Base-by-base conservation (phyloP, 805 yeast species). In the Cephaloascus albidus region DNA sequence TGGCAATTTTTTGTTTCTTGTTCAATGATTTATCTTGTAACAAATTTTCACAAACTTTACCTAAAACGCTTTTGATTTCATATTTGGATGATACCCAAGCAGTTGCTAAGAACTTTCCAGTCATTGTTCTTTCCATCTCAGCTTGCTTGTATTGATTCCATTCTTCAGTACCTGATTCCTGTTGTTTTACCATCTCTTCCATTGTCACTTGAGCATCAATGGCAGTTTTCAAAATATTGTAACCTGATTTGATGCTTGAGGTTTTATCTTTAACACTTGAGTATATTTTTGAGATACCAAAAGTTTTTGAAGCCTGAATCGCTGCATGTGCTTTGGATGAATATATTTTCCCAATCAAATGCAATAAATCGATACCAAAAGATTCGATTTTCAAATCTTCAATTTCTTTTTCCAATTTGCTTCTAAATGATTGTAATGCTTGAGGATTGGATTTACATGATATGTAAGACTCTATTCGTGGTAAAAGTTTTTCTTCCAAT, bases 11-110 rank as follows among this genome's bases (percentile, higher is more conserved):
- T 51, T 78, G 81, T 43, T 74, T 68, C 12, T 74, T 63, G 6
- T 75, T 56, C n/a, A 84, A 73, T 0, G 58, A 43, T 54, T 80
- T 78, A 54, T 90, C 96, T 37, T 56, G 53, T 39, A 67, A 55
- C 2, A 66, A 49, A 42, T 49, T 53, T 43, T 74, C 65, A 35
- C 89, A 66, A 4, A 89, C 84, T 43, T 69, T 71, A 47, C 85
- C 93, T 57, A 93, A 85, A 8, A 88, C 88, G 26, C 82, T 89
- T 37, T 93, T 76, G 39, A 89, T 79, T 63, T 93, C 99, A 60
- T 78, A 81, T 49, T 84, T 80, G 17, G 96, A 86, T 32, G 95
- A 85, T 18, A 85, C 85, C 99, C 99, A 93, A 16, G 95, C 94
- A 1, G 96, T 88, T 5, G 93, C 90, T 38, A 93, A 70, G 18